Evolutionary conservation across 1,139 yeast species (phyloP).

Genomic region (Debaryomyces nepalensis): DNA sequence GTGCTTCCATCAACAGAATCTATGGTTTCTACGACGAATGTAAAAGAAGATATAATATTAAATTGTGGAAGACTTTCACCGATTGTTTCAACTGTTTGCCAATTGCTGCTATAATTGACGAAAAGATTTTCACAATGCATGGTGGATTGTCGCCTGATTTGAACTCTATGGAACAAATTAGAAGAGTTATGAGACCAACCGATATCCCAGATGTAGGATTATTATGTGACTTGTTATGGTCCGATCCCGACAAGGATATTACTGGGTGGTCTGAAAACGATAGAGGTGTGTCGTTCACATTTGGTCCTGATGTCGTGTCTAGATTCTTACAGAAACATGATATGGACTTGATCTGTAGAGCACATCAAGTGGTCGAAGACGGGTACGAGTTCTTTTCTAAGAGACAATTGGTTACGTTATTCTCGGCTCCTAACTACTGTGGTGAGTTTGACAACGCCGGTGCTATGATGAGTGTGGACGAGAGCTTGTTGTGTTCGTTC

Average conservation of each 20-base stretch:
- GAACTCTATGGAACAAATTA: slow-evolving; percentile 96
- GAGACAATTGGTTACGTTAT: slow-evolving; percentile 92
- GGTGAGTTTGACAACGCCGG: slow-evolving; percentile 99
- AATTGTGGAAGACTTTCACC: slow-evolving; percentile 96
- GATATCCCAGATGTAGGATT: slow-evolving; percentile 97
- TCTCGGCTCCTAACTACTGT: slow-evolving; percentile 97
- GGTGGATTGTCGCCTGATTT: slow-evolving; percentile 98
- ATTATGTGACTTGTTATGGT: slow-evolving; percentile 94
- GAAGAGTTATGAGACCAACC: slow-evolving; percentile 98
- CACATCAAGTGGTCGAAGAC: slow-evolving; percentile 98
- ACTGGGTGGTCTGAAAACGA: slow-evolving; percentile 99
- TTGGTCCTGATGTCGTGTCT: slow-evolving; percentile 96
- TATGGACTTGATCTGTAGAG: slow-evolving; percentile 96
- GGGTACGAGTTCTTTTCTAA: slow-evolving; percentile 97
- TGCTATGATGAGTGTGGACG: slow-evolving; percentile 99
- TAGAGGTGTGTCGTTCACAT: slow-evolving; percentile 96
- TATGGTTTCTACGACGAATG: slow-evolving; percentile 98
- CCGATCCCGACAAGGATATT: slow-evolving; percentile 97
- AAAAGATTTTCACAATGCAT: slow-evolving; percentile 97
- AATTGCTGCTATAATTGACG: slow-evolving; percentile 96
- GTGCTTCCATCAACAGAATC: slow-evolving; percentile 95
- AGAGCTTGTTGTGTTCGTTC: slow-evolving; percentile 92
- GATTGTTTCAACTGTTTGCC: slow-evolving; percentile 98
- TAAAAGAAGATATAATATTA: slow-evolving; percentile 94
- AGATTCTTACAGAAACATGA: slow-evolving; percentile 94